Percentiles rank a stretch among this genome's conserved stretches.
Evolutionary conservation across 805 yeast species (phyloP).

Genomic region (Zygoascus tannicola): DNA sequence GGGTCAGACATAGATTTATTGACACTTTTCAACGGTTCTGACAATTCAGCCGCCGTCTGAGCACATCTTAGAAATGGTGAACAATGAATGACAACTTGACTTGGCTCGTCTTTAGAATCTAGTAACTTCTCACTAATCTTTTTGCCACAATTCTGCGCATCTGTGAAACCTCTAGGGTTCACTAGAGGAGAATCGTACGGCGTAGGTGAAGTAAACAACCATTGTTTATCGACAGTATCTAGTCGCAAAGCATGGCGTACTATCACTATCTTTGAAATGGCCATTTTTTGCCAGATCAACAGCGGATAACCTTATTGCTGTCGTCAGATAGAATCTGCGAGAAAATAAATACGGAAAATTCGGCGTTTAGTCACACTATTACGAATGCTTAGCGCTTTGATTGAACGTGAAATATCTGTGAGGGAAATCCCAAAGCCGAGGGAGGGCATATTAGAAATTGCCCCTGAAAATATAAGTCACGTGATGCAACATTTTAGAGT

Average conservation of each 20-base stretch:
- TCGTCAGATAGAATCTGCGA: too few species aligned
- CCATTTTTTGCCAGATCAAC: conserved; percentile 8
- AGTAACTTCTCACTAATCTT: conserved; percentile 9
- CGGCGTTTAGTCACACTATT: too few species aligned
- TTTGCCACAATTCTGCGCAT: conserved; percentile 22
- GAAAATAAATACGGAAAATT: too few species aligned
- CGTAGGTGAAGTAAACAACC: conserved; percentile 26
- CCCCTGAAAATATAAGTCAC: too few species aligned
- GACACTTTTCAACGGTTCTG: conserved; percentile 10
- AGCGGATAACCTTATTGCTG: too few species aligned
- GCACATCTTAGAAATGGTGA: conserved; percentile 33
- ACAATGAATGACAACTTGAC: conserved; percentile 20
- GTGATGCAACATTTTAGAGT: too few species aligned
- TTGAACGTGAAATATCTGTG: too few species aligned
- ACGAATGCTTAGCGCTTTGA: too few species aligned
- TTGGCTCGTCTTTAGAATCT: conserved; percentile 8
- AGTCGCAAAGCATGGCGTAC: conserved; percentile 30
- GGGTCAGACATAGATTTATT: not conserved
- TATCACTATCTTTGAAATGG: conserved; percentile 18
- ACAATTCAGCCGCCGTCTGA: conserved; percentile 27
- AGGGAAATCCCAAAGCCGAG: too few species aligned
- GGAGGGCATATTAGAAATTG: too few species aligned
- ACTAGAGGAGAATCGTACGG: conserved; percentile 34
- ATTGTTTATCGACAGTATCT: conserved; percentile 25
- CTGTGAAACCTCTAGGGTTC: conserved; percentile 20